Percentiles rank a stretch among this genome's conserved stretches.
Conservation (phyloP, 768 basidiomycete species). For the Gautieria morchelliformis region DNA sequence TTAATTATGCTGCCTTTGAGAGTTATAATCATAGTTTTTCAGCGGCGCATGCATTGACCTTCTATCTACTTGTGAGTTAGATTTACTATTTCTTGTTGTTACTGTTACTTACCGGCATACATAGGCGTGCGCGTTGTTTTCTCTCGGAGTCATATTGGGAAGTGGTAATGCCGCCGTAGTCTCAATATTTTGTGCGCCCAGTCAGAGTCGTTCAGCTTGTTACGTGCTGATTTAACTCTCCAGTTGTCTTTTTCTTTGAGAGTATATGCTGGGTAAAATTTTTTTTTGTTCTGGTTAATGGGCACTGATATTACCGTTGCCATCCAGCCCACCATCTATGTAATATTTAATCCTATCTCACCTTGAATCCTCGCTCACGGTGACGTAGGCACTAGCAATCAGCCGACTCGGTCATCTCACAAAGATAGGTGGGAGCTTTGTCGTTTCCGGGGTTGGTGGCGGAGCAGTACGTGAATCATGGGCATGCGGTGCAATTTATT, state of each 20-base stretch:
- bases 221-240: not conserved
- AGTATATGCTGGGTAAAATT: constrained; percentile 44
- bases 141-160: constrained; percentile 39
- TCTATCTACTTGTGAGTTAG: constrained; percentile 2
- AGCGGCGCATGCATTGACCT: constrained; percentile 8
- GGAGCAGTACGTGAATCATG: constrained; percentile 1
- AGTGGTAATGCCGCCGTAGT: constrained; percentile 46
- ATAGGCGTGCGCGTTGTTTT: constrained; percentile 49
- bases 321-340: constrained; percentile 4
- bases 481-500: not conserved
- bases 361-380: not conserved
- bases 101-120: constrained; percentile 29
- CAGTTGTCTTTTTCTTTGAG: constrained; percentile 60
- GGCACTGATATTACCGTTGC: not conserved
- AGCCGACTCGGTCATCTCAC: constrained; percentile 25
- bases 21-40: not conserved
- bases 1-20: not conserved
- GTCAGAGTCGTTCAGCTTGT: not conserved
- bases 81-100: not conserved
- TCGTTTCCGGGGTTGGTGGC: constrained; percentile 10
- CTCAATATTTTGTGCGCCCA: constrained; percentile 35
- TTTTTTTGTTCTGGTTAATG: not conserved
- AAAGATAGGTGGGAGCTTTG: constrained; percentile 8
- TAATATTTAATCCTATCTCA: not conserved
- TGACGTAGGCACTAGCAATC: constrained; percentile 18